phyloP scores from a whole-genome alignment of 805 yeast genomes.

The Brettanomyces nanus region DNA sequence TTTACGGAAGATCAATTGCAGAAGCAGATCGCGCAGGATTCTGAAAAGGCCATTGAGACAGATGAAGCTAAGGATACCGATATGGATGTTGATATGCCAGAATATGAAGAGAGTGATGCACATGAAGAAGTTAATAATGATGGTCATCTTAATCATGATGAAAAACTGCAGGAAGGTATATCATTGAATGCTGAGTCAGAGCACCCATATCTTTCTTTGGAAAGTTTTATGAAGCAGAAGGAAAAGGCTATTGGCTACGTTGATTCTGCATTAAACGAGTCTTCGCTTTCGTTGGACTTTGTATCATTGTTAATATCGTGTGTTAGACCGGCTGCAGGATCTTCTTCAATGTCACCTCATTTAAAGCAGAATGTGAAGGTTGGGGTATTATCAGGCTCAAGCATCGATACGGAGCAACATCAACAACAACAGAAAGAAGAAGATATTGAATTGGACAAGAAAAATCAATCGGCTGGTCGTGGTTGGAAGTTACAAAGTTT shows the following conservation, averaged over 20 bases:
- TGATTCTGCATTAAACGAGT: slow-evolving; percentile 73
- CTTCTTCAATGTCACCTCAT: slow-evolving; percentile 82
- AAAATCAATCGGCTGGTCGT: slow-evolving; percentile 37
- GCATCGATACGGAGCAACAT: slow-evolving; percentile 21
- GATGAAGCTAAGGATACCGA: slow-evolving; percentile 9
- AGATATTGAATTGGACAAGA: slow-evolving; percentile 6
- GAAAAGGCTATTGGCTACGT: slow-evolving; percentile 44
- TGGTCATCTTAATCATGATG: not conserved
- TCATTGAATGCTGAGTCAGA: slow-evolving; percentile 15
- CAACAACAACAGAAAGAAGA: slow-evolving; percentile 12
- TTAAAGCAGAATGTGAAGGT: slow-evolving; percentile 64
- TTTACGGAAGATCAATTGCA: slow-evolving; percentile 36
- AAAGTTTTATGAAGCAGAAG: slow-evolving; percentile 41
- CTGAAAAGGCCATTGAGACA: too few relatives aligned
- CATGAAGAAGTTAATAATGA: slow-evolving; percentile 8
- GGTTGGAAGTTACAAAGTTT: slow-evolving; percentile 86
- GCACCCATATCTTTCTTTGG: slow-evolving; percentile 20
- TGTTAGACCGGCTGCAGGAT: slow-evolving; percentile 77
- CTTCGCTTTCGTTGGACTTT: slow-evolving; percentile 81
- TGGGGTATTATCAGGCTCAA: slow-evolving; percentile 58
- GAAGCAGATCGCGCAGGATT: slow-evolving; percentile 39
- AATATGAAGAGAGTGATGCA: slow-evolving; percentile 14
- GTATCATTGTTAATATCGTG: slow-evolving; percentile 76
- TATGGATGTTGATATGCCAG: slow-evolving; percentile 7
- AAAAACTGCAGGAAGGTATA: not conserved